Evolutionary conservation across 805 yeast genomes (phyloP).

Genomic region (Starmerella etchellsii): DNA sequence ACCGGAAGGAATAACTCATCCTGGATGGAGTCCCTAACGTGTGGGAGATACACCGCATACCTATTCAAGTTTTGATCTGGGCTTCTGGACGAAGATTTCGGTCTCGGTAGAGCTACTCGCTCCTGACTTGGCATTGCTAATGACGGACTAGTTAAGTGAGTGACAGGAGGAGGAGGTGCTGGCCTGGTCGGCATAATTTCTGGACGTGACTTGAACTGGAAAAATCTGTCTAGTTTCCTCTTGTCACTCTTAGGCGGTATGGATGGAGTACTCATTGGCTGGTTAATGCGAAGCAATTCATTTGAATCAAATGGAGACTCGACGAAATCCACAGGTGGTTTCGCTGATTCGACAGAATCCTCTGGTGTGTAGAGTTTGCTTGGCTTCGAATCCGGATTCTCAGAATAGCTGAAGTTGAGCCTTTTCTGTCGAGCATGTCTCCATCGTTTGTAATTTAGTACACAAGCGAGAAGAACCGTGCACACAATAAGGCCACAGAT

Average conservation of each 20-base stretch:
- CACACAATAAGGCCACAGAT: slow-evolving; percentile 8
- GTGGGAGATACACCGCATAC: too few relatives aligned
- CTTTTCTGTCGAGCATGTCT: background rate
- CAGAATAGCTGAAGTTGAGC: too few relatives aligned
- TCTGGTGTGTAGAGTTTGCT: background rate
- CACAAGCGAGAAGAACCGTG: slow-evolving; percentile 5
- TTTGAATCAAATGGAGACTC: slow-evolving; percentile 8
- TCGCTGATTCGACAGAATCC: background rate
- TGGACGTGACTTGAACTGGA: slow-evolving; percentile 4
- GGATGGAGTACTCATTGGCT: background rate
- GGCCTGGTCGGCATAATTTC: slow-evolving; percentile 3
- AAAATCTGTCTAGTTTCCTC: background rate
- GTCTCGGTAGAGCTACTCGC: too few relatives aligned
- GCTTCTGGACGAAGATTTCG: too few relatives aligned
- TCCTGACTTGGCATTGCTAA: too few relatives aligned
- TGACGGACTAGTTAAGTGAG: too few relatives aligned
- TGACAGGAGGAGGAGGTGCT: slow-evolving; percentile 5
- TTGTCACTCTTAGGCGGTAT: background rate
- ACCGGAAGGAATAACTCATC: too few relatives aligned
- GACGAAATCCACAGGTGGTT: background rate
- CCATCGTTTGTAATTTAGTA: slow-evolving; percentile 1
- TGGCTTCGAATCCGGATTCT: too few relatives aligned
- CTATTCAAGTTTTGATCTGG: too few relatives aligned
- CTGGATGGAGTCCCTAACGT: too few relatives aligned
- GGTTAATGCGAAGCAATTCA: slow-evolving; percentile 1